Conservation (phyloP, 108 stramenopile species). For the Parmales sp. region DNA sequence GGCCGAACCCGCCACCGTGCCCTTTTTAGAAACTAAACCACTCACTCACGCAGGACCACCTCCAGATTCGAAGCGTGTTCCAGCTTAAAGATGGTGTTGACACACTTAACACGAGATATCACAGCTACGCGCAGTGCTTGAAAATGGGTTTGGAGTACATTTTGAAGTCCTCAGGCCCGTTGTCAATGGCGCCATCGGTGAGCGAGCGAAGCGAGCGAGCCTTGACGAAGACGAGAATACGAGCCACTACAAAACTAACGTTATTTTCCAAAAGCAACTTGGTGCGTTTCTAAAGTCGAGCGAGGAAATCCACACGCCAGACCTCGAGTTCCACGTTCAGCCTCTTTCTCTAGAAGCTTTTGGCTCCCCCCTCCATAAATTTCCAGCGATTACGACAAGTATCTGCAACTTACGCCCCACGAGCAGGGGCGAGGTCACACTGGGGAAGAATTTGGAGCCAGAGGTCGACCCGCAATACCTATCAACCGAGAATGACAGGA, state of each 20-base stretch:
- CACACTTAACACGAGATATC: not conserved
- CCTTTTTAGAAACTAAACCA: too few relatives aligned
- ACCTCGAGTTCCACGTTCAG: constrained; percentile 14
- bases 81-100: not conserved
- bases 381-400: not conserved
- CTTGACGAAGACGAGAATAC: too few relatives aligned
- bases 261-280: constrained; percentile 6
- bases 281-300: constrained; percentile 5
- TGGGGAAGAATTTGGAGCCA: not conserved
- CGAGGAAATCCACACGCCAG: not conserved
- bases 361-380: not conserved
- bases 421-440: not conserved
- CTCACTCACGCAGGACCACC: constrained; percentile 18
- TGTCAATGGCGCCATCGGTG: too few relatives aligned
- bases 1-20: too few relatives aligned
- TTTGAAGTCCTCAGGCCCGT: not conserved
- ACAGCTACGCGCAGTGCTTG: not conserved
- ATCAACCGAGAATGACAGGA: not conserved
- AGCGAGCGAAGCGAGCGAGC: too few relatives aligned
- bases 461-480: constrained; percentile 1
- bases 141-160: constrained; percentile 11
- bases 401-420: constrained; percentile 15
- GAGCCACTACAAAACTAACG: not conserved
- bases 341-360: constrained; percentile 4
- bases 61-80: constrained; percentile 2